Base-by-base conservation (phyloP, 1,284 basidiomycete species). In the Hemileia vastatrix region DNA sequence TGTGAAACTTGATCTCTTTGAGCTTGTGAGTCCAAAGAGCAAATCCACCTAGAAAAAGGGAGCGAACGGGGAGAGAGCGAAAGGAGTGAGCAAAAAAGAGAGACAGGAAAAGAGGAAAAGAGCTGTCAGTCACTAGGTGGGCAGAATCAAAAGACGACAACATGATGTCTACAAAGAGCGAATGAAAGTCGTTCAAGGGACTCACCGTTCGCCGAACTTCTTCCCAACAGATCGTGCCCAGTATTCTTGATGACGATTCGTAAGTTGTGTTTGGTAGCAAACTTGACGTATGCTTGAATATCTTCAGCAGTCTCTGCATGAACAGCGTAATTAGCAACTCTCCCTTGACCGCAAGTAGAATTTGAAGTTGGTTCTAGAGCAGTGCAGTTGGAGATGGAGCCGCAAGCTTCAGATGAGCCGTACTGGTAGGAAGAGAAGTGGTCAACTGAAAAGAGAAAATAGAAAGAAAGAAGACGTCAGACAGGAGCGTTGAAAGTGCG, bases 1-100 rank as follows among this genome's bases (percentile, higher is more conserved):
- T 59, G 47, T 15, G 67, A 53, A 13, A 56, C 60, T 40, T 72
- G 68, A 15, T 48, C 33, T 4, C 63, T 49, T 6, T 66, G 51
- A 8, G 68, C 65, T 4, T 71, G 67, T 5, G 69, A 71, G 8
- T 74, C 71, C 2, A 76, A 76, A 67, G 77, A 76, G 54, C 77
- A 77, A 48, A 77, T 72, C 62, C 53, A 43, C 13, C 55, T 24
- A 9, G 8, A 15, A 47, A 15, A 18, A 19, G 15, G 21, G 43
- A 33, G 15, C 13, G 6, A 52, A 33, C 18, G n/a, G n/a, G n/a
- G n/a, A n/a, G n/a, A n/a, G 43, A 21, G 18, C 13, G 44, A 15
- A 23, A 24, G n/a, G 32, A 43, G 23, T 44, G n/a, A 31, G 58
- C 19, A 6, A 33, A 27, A 18, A 31, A 15, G 47, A 49, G 21